Base-by-base conservation (phyloP, 2,329 filamentous ascomycete species). In the Zymoseptoria brevis region DNA sequence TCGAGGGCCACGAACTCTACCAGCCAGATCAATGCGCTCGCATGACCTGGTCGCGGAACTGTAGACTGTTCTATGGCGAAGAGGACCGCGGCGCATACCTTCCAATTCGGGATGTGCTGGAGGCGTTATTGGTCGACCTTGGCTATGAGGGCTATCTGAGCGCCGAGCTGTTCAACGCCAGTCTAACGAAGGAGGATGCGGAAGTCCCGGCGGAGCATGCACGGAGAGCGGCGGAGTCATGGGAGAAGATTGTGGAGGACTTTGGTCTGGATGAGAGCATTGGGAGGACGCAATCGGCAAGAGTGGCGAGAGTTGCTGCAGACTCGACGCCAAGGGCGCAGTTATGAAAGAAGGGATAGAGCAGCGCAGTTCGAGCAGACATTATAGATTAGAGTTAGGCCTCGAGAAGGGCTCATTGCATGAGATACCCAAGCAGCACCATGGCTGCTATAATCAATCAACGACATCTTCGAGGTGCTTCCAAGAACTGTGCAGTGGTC, bases 11-110 rank as follows among this genome's bases (percentile, higher is more conserved):
- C 69, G 70, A 76, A 5, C 87, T 82, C 67, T 81, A 87, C 73
- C 75, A 81, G 8, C 71, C 78, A 0, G 79, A 77, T 4, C 86
- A 88, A 71, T 81, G 80, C 16, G 69, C 81, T 1, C 75, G 86
- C 3, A 92, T 93, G 89, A 89, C 81, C 68, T 93, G 89, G 89
- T 89, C 83, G 45, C 76, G 89, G 19, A 91, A 91, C 69, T 88
- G 86, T 62, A 77, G 89, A 19, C 72, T 88, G 2, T 90, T 88
- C 68, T 83, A 87, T 62, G 85, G 88, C 65, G 76, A 87, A 69
- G 73, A 80, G 69, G 74, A 83, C 2, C 73, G 78, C 2, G 86
- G 86, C 0, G 88, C 81, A 0, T 90, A 90, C 68, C 74, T 92
- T 1, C 88, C 88, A 0, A 79, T 87, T 6, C 75, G 78, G 57